phyloP scores from a whole-genome alignment of 225 moss, liverwort and hornwort genomes.

The Bryum argenteum region DNA sequence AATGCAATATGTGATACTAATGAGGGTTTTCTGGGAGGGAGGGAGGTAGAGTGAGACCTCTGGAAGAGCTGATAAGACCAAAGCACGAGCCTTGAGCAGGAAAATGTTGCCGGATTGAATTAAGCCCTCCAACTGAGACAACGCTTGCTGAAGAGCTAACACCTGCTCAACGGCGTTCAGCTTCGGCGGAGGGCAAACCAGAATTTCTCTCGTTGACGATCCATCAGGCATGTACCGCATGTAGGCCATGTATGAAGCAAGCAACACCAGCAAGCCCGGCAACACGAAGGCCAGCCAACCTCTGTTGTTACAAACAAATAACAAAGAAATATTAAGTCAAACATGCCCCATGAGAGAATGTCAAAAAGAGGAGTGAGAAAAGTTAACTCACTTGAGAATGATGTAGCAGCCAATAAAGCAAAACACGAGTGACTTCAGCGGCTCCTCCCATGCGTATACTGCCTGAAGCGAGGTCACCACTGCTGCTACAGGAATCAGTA shows the following conservation, averaged over 20 bases:
- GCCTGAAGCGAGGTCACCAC: slow-evolving; percentile 65
- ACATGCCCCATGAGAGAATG: neutral
- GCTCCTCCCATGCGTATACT: slow-evolving; percentile 77
- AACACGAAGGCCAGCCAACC: slow-evolving; percentile 74
- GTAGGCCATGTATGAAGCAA: slow-evolving; percentile 69
- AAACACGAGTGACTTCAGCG: slow-evolving; percentile 69
- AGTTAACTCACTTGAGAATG: slow-evolving; percentile 73
- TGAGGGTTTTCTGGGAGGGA: neutral
- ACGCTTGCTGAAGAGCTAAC: slow-evolving; percentile 78
- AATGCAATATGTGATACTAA: no score
- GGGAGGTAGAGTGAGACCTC: slow-evolving; percentile 46
- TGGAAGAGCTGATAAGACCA: slow-evolving; percentile 74
- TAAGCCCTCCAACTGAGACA: slow-evolving; percentile 75
- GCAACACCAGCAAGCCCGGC: slow-evolving; percentile 62
- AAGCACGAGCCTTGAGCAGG: slow-evolving; percentile 80
- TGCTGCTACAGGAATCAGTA: slow-evolving; percentile 65
- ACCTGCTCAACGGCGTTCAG: slow-evolving; percentile 89
- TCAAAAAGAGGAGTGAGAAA: neutral
- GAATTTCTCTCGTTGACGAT: slow-evolving; percentile 61
- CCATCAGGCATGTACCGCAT: slow-evolving; percentile 54
- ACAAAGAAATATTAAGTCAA: neutral
- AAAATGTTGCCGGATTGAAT: slow-evolving; percentile 82
- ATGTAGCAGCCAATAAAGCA: slow-evolving; percentile 66
- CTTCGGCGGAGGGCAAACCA: slow-evolving; percentile 71
- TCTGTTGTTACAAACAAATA: slow-evolving; percentile 46